Percentiles rank a stretch among this genome's conserved stretches.
Evolutionary conservation across 768 basidiomycete genomes (phyloP).

Genomic region (Phanerochaete carnosa): DNA sequence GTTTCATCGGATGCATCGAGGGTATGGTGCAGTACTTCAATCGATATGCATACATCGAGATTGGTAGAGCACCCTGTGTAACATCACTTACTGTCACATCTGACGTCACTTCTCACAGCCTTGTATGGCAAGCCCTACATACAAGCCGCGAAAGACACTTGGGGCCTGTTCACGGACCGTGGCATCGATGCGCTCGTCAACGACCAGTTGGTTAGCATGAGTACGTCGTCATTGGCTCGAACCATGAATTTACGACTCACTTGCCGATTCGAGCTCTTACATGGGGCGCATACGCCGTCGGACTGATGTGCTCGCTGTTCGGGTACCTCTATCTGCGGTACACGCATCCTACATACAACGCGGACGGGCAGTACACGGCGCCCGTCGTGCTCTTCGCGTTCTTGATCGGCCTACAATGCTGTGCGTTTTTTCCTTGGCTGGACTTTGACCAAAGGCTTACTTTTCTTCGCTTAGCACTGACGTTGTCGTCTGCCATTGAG

Average conservation of each 20-base stretch:
- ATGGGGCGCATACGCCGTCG: conserved; percentile 79
- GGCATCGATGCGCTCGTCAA: conserved; percentile 83
- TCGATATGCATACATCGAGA: conserved; percentile 83
- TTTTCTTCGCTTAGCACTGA: conserved; percentile 44
- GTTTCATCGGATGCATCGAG: conserved; percentile 72
- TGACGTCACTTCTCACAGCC: conserved; percentile 35
- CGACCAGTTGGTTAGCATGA: conserved; percentile 75
- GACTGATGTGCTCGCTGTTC: conserved; percentile 71
- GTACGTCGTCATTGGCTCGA: not conserved
- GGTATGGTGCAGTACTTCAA: conserved; percentile 77
- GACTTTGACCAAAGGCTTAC: not conserved
- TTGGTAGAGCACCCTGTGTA: conserved; percentile 40
- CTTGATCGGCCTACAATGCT: conserved; percentile 71
- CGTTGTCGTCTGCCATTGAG: conserved; percentile 71
- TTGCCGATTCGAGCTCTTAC: conserved; percentile 51
- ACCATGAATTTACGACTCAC: too few species aligned
- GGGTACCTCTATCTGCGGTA: conserved; percentile 64
- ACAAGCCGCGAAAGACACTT: conserved; percentile 79
- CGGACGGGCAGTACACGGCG: conserved; percentile 71
- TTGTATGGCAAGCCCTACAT: conserved; percentile 85
- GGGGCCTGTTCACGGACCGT: conserved; percentile 71
- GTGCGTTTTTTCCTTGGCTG: conserved; percentile 30
- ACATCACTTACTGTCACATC: not conserved
- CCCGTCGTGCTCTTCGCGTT: conserved; percentile 78
- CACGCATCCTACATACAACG: conserved; percentile 73